A percentile compares a stretch with the other conserved stretches of the same genome.
These are phyloP conservation scores for Rehmannia glutinosa DNA, from an alignment of 257 asterid genomes.

Conservation along the genomic window DNA sequence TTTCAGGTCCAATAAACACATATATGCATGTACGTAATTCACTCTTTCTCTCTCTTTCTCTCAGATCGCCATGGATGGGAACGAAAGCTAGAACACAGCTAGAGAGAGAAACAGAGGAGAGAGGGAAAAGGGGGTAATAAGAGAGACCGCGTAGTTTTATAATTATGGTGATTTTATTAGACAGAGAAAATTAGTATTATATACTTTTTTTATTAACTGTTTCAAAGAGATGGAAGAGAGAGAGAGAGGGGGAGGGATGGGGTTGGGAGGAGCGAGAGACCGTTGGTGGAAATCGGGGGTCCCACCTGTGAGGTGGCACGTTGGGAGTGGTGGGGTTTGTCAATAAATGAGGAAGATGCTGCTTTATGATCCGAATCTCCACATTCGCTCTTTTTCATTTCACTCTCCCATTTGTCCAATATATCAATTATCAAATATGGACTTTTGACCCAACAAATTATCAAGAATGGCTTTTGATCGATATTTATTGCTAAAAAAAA, in stretches of 20 bases:
- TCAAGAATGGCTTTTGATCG: too few relatives aligned
- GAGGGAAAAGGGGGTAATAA: conserved; percentile 1
- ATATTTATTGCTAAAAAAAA: too few relatives aligned
- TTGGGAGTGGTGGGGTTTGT: conserved; percentile 23
- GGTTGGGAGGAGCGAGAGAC: conserved; percentile 12
- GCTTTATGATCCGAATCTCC: conserved; percentile 36
- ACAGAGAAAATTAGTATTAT: not conserved
- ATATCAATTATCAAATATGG: too few relatives aligned
- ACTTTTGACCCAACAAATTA: too few relatives aligned
- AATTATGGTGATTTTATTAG: conserved; percentile 1
- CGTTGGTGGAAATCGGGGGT: conserved; percentile 16
- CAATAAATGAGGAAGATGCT: conserved; percentile 34
- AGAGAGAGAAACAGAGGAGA: conserved; percentile 23
- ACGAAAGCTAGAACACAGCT: not conserved
- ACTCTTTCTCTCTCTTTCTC: conserved; percentile 2
- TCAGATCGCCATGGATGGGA: conserved; percentile 45
- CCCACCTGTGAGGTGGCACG: conserved; percentile 39
- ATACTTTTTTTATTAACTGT: not conserved
- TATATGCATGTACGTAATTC: not conserved
- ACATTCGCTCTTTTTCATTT: conserved; percentile 26
- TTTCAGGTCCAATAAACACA: conserved; percentile 6
- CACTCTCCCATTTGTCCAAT: not conserved
- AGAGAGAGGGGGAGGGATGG: conserved; percentile 11
- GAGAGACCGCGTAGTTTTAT: conserved; percentile 56
- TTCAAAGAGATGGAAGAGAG: not conserved